Base-by-base conservation (phyloP, 225 moss, liverwort and hornwort species). In the Sphagnum contortum region DNA sequence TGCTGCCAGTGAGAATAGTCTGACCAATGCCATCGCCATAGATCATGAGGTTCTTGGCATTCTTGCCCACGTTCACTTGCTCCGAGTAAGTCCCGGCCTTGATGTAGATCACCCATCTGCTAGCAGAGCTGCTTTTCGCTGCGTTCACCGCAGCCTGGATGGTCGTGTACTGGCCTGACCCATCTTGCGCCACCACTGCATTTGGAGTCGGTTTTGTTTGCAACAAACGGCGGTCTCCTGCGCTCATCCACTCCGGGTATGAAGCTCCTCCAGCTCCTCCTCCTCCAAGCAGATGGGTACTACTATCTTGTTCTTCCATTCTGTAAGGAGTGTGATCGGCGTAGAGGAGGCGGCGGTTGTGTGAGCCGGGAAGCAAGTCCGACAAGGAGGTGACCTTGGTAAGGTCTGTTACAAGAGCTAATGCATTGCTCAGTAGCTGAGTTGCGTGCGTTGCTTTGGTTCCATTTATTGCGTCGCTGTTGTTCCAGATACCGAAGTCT, bases 71-170 rank as follows among this genome's bases (percentile, higher is more conserved):
- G 5, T 48, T 58, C 0, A 92, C 88, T 54, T 74, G 69, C 82
- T 90, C 95, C 1, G 46, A 67, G 51, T 96, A 96, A 4, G 49
- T 71, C 4, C 92, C 95, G 7, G 71, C 77, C 72, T 95, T 95
- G 59, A 95, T 80, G 52, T 79, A 70, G 47, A 95, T 92, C 57
- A 95, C 78, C 74, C 77, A 88, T 12, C 77, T 71, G 1, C n/a
- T 63, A 9, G 52, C 52, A 1, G 57, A 55, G 12, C 69, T 55
- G 3, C 73, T 74, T 2, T 82, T 80, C 12, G 83, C 88, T 13
- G 71, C 66, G 46, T 83, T 49, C 50, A 96, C 81, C 2, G 90
- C 92, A 13, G 79, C 79, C 55, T 84, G 80, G 45, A 96, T 83
- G 5, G 57, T 75, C 1, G 4, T 60, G 71, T 67, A 90, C 44